Evolutionary conservation across 768 basidiomycete species (phyloP).

Genomic region (Saitozyma podzolica): DNA sequence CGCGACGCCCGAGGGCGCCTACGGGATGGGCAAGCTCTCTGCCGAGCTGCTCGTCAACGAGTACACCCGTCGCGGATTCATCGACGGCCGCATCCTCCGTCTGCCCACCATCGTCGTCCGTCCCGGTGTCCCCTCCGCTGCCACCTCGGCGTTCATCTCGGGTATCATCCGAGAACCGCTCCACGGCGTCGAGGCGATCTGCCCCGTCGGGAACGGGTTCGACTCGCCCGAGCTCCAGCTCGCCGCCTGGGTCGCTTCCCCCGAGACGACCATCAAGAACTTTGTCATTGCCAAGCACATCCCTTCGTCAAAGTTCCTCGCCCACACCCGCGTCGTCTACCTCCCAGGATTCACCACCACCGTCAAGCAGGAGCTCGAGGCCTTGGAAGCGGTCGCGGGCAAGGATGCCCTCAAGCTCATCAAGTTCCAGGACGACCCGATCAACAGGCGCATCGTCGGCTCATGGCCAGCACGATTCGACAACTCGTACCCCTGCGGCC

Average conservation of each 20-base stretch:
- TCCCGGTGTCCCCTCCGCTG: constrained; percentile 60
- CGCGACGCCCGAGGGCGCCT: constrained; percentile 62
- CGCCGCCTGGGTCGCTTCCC: constrained; percentile 48
- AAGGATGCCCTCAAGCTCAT: constrained; percentile 48
- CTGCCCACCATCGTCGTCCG: constrained; percentile 65
- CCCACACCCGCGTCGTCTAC: constrained; percentile 47
- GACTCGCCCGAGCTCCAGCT: constrained; percentile 43
- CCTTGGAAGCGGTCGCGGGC: constrained; percentile 46
- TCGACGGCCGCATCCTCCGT: constrained; percentile 64
- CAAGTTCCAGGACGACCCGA: constrained; percentile 50
- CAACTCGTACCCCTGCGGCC: constrained; percentile 42
- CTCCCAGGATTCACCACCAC: constrained; percentile 51
- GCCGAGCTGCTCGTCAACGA: constrained; percentile 64
- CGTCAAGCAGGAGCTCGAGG: constrained; percentile 48
- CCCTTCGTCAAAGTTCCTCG: constrained; percentile 42
- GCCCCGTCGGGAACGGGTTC: constrained; percentile 56
- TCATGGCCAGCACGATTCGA: constrained; percentile 51
- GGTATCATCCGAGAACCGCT: constrained; percentile 66
- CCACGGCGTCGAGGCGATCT: constrained; percentile 58
- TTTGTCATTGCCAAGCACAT: constrained; percentile 52
- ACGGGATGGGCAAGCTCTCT: constrained; percentile 63
- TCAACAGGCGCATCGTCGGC: constrained; percentile 49
- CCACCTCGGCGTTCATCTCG: constrained; percentile 63
- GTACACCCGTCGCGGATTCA: constrained; percentile 61
- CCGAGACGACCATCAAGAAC: constrained; percentile 49